Evolutionary conservation across 305 asterid species (phyloP).

Genomic region (Fraxinus nigra): DNA sequence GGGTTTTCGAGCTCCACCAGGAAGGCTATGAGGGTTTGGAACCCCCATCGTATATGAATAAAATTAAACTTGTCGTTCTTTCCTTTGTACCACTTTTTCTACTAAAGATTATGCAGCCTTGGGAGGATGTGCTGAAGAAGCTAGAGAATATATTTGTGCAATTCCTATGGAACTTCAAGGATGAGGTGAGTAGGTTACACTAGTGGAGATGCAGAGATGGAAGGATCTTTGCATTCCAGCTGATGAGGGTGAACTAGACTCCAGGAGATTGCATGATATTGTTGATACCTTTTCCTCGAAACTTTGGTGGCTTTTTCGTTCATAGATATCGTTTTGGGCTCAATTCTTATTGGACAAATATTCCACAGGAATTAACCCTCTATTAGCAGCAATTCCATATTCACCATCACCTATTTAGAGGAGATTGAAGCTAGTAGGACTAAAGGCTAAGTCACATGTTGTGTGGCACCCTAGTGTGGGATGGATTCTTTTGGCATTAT

Average conservation of each 20-base stretch:
- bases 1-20: background rate
- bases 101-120: background rate
- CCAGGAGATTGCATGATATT: background rate
- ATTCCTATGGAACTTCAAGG: background rate
- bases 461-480: background rate
- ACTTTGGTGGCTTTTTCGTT: background rate
- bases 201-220: background rate
- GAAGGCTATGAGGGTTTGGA: background rate
- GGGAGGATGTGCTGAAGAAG: background rate
- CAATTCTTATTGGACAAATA: background rate
- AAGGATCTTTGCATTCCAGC: background rate
- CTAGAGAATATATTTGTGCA: background rate
- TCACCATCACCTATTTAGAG: background rate
- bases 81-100: background rate
- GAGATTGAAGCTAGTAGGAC: background rate
- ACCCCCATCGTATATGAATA: background rate
- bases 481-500: too few relatives aligned
- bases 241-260: background rate
- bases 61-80: background rate
- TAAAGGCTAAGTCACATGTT: background rate
- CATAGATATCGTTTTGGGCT: background rate
- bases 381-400: background rate
- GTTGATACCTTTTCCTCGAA: background rate
- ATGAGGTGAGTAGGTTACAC: background rate
- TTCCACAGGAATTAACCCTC: background rate